Base-by-base conservation (phyloP, 2,329 filamentous ascomycete genomes). In the Harringtonia lauricola region DNA sequence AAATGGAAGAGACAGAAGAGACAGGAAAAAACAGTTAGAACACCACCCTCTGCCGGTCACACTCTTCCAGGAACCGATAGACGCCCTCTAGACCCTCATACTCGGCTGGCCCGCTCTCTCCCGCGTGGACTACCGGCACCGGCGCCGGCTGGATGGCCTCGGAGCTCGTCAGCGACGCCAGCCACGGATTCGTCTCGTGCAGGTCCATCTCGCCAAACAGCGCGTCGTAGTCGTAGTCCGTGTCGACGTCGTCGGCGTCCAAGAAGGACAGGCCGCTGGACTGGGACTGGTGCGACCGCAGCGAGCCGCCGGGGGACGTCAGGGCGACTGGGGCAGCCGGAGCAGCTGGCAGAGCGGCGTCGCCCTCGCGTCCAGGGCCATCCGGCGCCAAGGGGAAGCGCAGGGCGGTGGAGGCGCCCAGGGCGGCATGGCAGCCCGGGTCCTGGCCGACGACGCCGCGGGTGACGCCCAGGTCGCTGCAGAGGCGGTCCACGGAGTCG, bases 341-440 rank as follows among this genome's bases (percentile, higher is more conserved):
- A n/a, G n/a, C n/a, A n/a, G n/a, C n/a, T n/a, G n/a, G n/a, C n/a
- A n/a, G n/a, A n/a, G n/a, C n/a, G n/a, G n/a, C n/a, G 21, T 14
- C 31, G 22, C 9, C 1, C 58, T 59, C 18, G 17, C 24, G 35
- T 59, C 60, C 3, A 45, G 44, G 8, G 45, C 37, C 22, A 14
- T 67, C 69, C 0, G 89, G 84, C 1, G 89, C 89, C 55, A 87
- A 95, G 1, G 90, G 90, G 55, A 95, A 95, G 36, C 80, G 73
- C 18, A 96, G 70, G 6, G 87, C 86, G 51, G 92, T 73, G 2
- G 83, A 71, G 1, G 79, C 78, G 9, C 83, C 87, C 22, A 72
- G 71, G 44, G 74, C 76, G 8, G 62, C 56, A 44, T 86, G 76
- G 53, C 94, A 94, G 17, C 82, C 79, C 28, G 62, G 49, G 51